Evolutionary conservation across 2,329 filamentous ascomycete species (phyloP), one percentile per base, ranked within the genome.

Genomic region (Xylaria arbuscula): DNA sequence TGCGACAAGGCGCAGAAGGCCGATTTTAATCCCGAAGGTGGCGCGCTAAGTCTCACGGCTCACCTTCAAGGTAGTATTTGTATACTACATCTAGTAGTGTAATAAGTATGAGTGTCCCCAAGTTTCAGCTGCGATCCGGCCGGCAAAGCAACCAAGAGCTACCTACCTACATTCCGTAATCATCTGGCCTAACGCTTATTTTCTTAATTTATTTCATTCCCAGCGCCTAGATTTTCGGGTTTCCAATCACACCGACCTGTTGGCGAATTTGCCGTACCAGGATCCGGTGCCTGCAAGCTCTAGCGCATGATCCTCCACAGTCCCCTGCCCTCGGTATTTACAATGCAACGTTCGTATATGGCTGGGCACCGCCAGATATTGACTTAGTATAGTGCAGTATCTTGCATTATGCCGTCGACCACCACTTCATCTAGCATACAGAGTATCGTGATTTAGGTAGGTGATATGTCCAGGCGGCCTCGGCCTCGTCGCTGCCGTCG

Each of bases 31-130:
- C 36, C 19, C 28, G 10, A 42, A 54, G 11, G 19, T 42, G 22
- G 38, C 59, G 38, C 59, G 60, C 64, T 67, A 62, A 48, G 28
- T 34, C 32, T 15, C n/a, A 15, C 36, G 10, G 40, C 22, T 58
- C 57, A 42, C 42, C 19, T 36, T n/a, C 58, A 54, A 57, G 51
- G 58, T 66, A 62, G 64, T 66, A 66, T 66, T 66, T 67, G 60
- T 55, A 38, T 59, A 48, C 24, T 36, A 3, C 48, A 17, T n/a
- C 28, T 36, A 47, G 24, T 54, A 5, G 28, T 28, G 28, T 28
- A 28, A 28, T 28, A 28, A 28, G 32, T 28, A 47, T 47, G 40
- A 50, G 40, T 42, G 55, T 48, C 32, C 42, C 42, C 28, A 47
- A 36, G 48, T 50, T 62, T 68, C 58, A 66, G 66, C 62, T 62